Evolutionary conservation across 768 basidiomycete genomes (phyloP).

Genomic region (Lactarius indigo): DNA sequence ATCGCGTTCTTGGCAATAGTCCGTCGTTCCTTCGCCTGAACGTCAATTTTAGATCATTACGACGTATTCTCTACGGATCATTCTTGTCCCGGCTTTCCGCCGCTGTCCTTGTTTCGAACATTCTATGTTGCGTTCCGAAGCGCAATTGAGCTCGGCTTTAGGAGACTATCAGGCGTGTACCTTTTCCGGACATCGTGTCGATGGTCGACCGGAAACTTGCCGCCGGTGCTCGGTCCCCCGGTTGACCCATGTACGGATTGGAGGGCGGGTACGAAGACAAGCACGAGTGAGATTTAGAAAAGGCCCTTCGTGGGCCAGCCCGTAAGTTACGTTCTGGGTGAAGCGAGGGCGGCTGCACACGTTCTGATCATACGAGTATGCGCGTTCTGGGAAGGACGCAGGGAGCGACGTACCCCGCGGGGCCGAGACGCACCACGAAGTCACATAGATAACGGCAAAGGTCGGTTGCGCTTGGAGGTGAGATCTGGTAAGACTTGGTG

Average conservation of each 20-base stretch:
- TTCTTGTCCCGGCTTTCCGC: slow-evolving; percentile 55
- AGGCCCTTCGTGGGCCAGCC: slow-evolving; percentile 24
- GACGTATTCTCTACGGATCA: slow-evolving; percentile 29
- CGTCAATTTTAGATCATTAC: background rate
- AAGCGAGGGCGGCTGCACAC: slow-evolving; percentile 26
- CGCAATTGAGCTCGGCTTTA: slow-evolving; percentile 41
- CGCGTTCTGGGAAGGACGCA: slow-evolving; percentile 55
- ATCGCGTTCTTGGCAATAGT: background rate
- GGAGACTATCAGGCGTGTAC: slow-evolving; percentile 45
- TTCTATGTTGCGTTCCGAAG: slow-evolving; percentile 40
- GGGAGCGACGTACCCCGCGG: slow-evolving; percentile 48
- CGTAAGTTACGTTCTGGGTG: no score
- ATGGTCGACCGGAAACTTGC: slow-evolving; percentile 32
- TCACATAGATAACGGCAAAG: slow-evolving; percentile 40
- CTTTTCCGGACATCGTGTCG: slow-evolving; percentile 38
- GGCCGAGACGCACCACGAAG: slow-evolving; percentile 40
- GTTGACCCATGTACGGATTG: slow-evolving; percentile 29
- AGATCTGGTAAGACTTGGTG: no score
- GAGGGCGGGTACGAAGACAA: slow-evolving; percentile 42
- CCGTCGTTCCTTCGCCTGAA: background rate
- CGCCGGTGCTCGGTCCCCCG: slow-evolving; percentile 44
- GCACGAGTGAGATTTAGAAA: slow-evolving; percentile 46
- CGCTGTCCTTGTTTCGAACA: slow-evolving; percentile 49
- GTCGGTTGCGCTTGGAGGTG: slow-evolving; percentile 52
- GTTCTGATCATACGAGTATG: slow-evolving; percentile 44